Conservation (phyloP, 1,284 basidiomycete species). For the Exobasidium cylindrosporum region DNA sequence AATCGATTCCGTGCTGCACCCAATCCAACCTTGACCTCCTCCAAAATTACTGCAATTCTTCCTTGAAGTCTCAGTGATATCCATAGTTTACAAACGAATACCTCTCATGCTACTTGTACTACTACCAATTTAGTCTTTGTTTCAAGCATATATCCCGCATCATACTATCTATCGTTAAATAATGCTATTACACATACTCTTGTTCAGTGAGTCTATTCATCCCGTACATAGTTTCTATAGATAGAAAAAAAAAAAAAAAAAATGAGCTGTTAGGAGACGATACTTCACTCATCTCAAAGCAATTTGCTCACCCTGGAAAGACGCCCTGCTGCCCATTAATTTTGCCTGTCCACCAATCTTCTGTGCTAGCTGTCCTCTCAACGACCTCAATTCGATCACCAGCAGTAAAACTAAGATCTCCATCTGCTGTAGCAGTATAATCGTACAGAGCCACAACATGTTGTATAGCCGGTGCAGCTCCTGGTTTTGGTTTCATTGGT, state of each 20-base stretch:
- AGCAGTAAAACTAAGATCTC: conserved; percentile 83
- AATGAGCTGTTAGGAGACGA: no score
- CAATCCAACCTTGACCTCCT: not conserved
- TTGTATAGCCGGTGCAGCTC: conserved; percentile 61
- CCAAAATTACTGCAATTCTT: no score
- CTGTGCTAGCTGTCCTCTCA: conserved; percentile 74
- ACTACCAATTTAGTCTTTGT: no score
- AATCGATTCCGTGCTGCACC: not conserved
- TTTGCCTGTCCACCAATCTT: conserved; percentile 98
- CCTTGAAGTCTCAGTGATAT: no score
- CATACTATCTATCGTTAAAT: no score
- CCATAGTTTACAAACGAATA: no score
- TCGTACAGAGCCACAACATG: conserved; percentile 94
- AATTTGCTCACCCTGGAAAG: conserved; percentile 74
- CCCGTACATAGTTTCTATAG: conserved; percentile 12
- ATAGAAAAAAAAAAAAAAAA: not conserved
- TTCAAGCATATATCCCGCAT: no score
- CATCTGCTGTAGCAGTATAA: conserved; percentile 73
- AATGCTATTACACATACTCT: no score
- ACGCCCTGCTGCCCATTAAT: conserved; percentile 81
- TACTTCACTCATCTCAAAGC: no score
- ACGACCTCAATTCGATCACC: conserved; percentile 94
- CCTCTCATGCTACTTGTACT: not conserved
- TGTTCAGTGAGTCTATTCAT: no score
- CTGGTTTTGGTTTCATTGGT: conserved; percentile 74